Evolutionary conservation across 2,329 filamentous ascomycete species (phyloP), one percentile per base, ranked within the genome.

Genomic region (Pochonia chlamydosporia): DNA sequence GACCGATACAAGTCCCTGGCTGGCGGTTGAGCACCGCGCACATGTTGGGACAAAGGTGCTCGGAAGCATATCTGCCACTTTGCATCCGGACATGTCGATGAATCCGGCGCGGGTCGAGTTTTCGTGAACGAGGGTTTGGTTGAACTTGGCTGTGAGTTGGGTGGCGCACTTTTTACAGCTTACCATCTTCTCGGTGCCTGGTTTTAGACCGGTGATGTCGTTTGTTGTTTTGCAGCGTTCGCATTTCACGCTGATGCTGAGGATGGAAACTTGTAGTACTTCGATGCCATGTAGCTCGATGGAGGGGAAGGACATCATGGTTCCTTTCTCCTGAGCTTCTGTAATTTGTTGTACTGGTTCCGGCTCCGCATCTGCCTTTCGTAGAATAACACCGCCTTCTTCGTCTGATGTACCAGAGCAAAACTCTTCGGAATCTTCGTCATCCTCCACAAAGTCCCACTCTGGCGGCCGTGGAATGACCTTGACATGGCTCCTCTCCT

Each of bases 11-110:
- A 93, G 75, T 1, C 86, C 87, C 4, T 78, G 76, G 52, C 82
- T 80, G 1, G 79, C 58, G 1, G 82, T 86, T 25, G 88, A 93
- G 66, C 89, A 95, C 58, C 79, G 75, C 1, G 79, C 76, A 63
- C 89, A 95, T 1, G 86, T 91, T 14, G 89, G 89, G 25, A 87
- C 69, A 67, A 95, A 92, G 35, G 81, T 83, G 64, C 86, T 90
- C 46, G 86, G 84, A 10, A 93, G 77, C 73, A 93, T 79, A 60
- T 93, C 89, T 40, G 81, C 74, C 8, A 88, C 76, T 5, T 81
- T 84, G 65, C 87, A 91, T 14, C 86, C 87, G 23, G 84, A 78
- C 9, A 89, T 67, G 62, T 93, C 87, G 49, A 95, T 66, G 62
- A 91, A 91, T 4, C 89, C 89, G 11, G 87, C 87, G 49, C 87